These are phyloP conservation scores for Colletotrichum spinosum DNA, from an alignment of 2,329 filamentous ascomycete genomes.

Conservation along the genomic window DNA sequence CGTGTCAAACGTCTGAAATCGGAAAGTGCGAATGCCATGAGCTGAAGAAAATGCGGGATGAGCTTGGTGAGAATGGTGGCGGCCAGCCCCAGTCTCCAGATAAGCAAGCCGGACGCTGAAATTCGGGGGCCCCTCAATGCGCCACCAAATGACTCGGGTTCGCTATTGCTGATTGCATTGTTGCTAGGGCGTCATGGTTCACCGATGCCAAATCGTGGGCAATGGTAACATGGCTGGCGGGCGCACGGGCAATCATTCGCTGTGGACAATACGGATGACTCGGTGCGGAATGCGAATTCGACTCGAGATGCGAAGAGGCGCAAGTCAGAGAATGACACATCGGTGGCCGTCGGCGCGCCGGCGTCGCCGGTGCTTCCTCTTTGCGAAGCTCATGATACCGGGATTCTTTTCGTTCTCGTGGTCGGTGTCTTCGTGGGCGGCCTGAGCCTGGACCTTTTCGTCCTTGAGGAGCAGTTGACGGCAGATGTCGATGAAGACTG, in stretches of 20 bases:
- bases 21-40: slow-evolving; percentile 9
- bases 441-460: slow-evolving; percentile 57
- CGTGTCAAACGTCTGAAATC: slow-evolving; percentile 17
- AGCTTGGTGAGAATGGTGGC: neutral
- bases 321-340: slow-evolving; percentile 40
- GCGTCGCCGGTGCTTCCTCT: slow-evolving; percentile 45
- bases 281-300: neutral
- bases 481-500: slow-evolving; percentile 88
- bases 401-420: slow-evolving; percentile 58
- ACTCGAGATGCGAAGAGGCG: neutral
- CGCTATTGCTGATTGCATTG: slow-evolving; percentile 11
- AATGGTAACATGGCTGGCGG: neutral
- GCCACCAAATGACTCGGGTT: slow-evolving; percentile 9
- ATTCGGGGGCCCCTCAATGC: slow-evolving; percentile 1
- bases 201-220: slow-evolving; percentile 1
- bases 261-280: neutral
- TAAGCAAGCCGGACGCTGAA: neutral
- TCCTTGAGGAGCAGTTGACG: slow-evolving; percentile 85
- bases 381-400: slow-evolving; percentile 46
- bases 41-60: neutral
- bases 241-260: neutral
- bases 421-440: slow-evolving; percentile 52
- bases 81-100: slow-evolving; percentile 13
- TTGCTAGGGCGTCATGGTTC: slow-evolving; percentile 4
- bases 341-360: slow-evolving; percentile 42